Evolutionary conservation across 805 yeast species (phyloP).

Genomic region (Peterozyma xylosa): DNA sequence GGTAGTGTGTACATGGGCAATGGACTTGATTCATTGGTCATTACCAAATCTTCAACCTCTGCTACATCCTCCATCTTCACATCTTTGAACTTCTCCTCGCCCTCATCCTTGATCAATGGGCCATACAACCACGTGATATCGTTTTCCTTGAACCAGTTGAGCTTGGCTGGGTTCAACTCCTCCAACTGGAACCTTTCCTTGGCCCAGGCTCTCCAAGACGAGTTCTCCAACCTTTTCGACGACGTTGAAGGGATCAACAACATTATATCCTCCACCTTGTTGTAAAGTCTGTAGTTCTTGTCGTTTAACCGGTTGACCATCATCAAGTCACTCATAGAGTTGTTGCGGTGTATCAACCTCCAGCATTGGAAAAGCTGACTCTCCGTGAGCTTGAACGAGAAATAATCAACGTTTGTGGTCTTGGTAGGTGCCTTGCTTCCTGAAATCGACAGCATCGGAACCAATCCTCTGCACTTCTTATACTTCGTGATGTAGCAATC

Average conservation of each 20-base stretch:
- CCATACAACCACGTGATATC: constrained; percentile 52
- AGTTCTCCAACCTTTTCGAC: constrained; percentile 56
- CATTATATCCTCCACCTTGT: constrained; percentile 24
- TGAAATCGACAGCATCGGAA: constrained; percentile 1
- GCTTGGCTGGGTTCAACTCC: constrained; percentile 34
- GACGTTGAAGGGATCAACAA: constrained; percentile 25
- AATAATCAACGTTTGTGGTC: constrained; percentile 27
- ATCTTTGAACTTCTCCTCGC: background rate
- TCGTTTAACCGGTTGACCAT: constrained; percentile 19
- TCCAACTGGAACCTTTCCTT: constrained; percentile 57
- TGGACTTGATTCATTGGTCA: background rate
- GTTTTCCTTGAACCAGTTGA: constrained; percentile 48
- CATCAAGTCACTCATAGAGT: constrained; percentile 25
- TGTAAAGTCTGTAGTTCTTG: constrained; percentile 12
- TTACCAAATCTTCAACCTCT: background rate
- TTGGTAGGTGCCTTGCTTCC: background rate
- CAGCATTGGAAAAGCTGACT: constrained; percentile 31
- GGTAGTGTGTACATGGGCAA: background rate
- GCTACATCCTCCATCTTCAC: background rate
- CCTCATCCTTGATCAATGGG: constrained; percentile 25
- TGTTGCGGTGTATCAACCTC: constrained; percentile 28
- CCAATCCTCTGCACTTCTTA: constrained; percentile 6
- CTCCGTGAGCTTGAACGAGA: constrained; percentile 26
- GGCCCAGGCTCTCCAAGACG: constrained; percentile 95
- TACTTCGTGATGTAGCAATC: constrained; percentile 9